Evolutionary conservation across 129 eudicot genomes (phyloP), one percentile per base, ranked within the genome.

Genomic region (Flaveria linearis): DNA sequence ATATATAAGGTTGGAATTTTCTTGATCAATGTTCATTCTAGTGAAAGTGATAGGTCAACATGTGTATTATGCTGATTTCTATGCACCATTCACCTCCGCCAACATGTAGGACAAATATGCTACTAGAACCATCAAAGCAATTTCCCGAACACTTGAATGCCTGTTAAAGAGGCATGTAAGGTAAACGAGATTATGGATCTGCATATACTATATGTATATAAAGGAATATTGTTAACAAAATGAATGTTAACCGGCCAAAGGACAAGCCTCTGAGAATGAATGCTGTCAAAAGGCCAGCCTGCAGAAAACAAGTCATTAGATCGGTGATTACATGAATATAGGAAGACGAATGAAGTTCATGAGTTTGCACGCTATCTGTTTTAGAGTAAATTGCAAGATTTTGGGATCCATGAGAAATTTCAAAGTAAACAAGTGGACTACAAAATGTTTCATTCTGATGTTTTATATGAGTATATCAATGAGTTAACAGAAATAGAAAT

Each of bases 81-180:
- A 53, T 53, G 67, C 51, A 69, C 26, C 73, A 33, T 87, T 90
- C 20, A 88, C 98, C 98, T 93, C 98, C 45, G 98, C 97, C 85
- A 88, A 60, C 89, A 86, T 93, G 86, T 93, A 93, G 74, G 98
- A 90, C 42, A 90, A 86, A 82, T 93, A 93, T 30, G 98, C 92
- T 82, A 93, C 86, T 42, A 93, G 77, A 74, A 87, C 85, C 97
- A 93, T 93, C 58, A 93, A 76, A 68, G 98, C 80, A 55, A 93
- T 87, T 84, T 93, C 98, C 22, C 98, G 92, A 62, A 90, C 92
- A 62, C 86, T 85, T 26, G 97, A 93, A 81, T 93, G 97, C 79
- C 98, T 93, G 82, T 76, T 43, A 39, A 17, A 79, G 73, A 82
- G 50, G 46, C 22, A 74, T 22, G 51, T 22, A 41, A 56, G 9